phyloP scores from a whole-genome alignment of 2,329 filamentous ascomycete species.

The Ophiostoma pallidulum region DNA sequence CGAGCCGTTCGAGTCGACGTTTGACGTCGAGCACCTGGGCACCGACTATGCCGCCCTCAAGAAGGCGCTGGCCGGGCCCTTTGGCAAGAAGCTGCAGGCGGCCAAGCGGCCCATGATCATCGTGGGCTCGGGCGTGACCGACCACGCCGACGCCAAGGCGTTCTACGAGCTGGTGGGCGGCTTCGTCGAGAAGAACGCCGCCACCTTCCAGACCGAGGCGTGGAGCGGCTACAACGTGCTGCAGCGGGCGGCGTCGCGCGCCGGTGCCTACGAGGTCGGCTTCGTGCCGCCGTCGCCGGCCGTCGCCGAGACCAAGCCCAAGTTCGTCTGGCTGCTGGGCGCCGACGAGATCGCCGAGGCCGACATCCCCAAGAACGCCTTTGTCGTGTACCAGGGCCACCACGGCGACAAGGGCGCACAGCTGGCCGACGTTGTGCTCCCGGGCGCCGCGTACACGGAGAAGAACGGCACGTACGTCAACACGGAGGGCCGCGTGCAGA shows the following conservation, averaged over 20 bases:
- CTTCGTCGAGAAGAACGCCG: slow-evolving; percentile 89
- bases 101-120: slow-evolving; percentile 96
- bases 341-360: slow-evolving; percentile 80
- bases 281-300: slow-evolving; percentile 78
- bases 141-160: slow-evolving; percentile 83
- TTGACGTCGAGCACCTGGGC: slow-evolving; percentile 89
- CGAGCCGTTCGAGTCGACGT: slow-evolving; percentile 85
- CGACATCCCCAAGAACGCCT: slow-evolving; percentile 91
- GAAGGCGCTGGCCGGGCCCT: slow-evolving; percentile 71
- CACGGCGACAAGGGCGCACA: slow-evolving; percentile 91
- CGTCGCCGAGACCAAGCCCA: slow-evolving; percentile 77
- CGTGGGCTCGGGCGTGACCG: slow-evolving; percentile 82
- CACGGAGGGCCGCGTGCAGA: slow-evolving; percentile 92
- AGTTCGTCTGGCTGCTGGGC: slow-evolving; percentile 94
- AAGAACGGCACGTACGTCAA: slow-evolving; percentile 95
- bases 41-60: slow-evolving; percentile 71
- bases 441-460: slow-evolving; percentile 92
- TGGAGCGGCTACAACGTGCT: slow-evolving; percentile 98
- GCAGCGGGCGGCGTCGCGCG: slow-evolving; percentile 84
- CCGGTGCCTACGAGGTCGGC: slow-evolving; percentile 90
- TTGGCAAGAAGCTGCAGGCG: slow-evolving; percentile 82
- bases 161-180: slow-evolving; percentile 84
- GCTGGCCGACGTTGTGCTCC: slow-evolving; percentile 86
- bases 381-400: slow-evolving; percentile 96
- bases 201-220: slow-evolving; percentile 77